Percentiles rank a stretch among this genome's conserved stretches.
phyloP scores from a whole-genome alignment of 768 basidiomycete genomes.

The Rhodotorula kratochvilovae region DNA sequence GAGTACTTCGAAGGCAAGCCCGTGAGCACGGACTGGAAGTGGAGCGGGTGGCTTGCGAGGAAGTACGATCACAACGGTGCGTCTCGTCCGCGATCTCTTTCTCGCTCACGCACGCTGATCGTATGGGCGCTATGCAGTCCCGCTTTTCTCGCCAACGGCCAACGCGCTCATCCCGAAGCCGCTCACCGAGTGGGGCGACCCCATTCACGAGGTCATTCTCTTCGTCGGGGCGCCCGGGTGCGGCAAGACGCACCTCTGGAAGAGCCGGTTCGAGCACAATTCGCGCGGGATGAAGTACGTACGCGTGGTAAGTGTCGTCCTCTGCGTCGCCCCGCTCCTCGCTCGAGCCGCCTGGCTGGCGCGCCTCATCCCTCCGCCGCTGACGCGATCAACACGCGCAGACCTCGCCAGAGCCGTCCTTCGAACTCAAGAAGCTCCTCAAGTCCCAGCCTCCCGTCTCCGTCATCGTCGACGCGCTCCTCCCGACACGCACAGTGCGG shows the following conservation, averaged over 20 bases:
- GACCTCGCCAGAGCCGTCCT: conserved; percentile 55
- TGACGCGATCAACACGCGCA: too few species aligned
- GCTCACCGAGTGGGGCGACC: not conserved
- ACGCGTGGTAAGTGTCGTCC: conserved; percentile 68
- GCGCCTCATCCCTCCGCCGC: not conserved
- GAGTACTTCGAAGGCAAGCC: conserved; percentile 32
- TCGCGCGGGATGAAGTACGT: conserved; percentile 63
- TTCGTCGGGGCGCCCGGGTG: conserved; percentile 61
- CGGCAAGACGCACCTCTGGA: conserved; percentile 79
- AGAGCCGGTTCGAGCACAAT: conserved; percentile 62
- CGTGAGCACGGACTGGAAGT: not conserved
- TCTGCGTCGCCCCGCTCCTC: conserved; percentile 57
- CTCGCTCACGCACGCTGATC: not conserved
- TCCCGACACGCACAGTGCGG: conserved; percentile 66
- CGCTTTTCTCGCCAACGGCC: not conserved
- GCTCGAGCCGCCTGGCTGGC: not conserved
- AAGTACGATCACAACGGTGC: not conserved
- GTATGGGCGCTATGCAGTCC: not conserved
- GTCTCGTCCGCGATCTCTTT: not conserved
- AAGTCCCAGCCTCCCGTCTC: conserved; percentile 44
- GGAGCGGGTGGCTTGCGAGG: not conserved
- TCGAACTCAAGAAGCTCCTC: conserved; percentile 49
- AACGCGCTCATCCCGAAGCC: conserved; percentile 1
- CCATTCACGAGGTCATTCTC: not conserved
- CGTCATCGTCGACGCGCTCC: conserved; percentile 84